phyloP scores from a whole-genome alignment of 768 basidiomycete species.

The Peribolospora kevripleyi region DNA sequence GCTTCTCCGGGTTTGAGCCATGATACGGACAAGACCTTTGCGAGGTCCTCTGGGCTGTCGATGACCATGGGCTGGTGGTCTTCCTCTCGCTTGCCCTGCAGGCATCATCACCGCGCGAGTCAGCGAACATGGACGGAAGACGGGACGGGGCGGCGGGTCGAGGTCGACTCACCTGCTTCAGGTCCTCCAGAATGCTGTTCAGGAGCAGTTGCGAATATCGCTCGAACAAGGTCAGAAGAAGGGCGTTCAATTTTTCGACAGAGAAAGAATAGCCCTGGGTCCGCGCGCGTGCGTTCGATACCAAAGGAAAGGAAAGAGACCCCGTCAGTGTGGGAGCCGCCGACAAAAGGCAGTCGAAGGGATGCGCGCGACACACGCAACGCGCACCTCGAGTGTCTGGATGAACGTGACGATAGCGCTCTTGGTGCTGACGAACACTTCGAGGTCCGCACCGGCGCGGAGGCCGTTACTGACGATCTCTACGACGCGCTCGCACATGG shows the following conservation, averaged over 20 bases:
- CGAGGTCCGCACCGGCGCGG: conserved; percentile 47
- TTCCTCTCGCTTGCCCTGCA: conserved; percentile 27
- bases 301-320: conserved; percentile 1
- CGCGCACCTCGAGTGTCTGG: conserved; percentile 64
- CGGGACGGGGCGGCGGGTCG: background rate
- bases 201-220: conserved; percentile 63
- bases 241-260: conserved; percentile 50
- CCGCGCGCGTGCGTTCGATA: background rate
- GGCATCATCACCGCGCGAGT: conserved; percentile 39
- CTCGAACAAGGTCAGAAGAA: conserved; percentile 73
- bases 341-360: background rate
- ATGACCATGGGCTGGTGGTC: conserved; percentile 72
- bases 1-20: conserved; percentile 30
- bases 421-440: conserved; percentile 57
- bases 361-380: background rate
- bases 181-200: conserved; percentile 49
- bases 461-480: conserved; percentile 49
- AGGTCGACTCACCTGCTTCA: conserved; percentile 42
- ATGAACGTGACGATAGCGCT: conserved; percentile 63
- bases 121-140: background rate
- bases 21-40: conserved; percentile 49
- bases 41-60: conserved; percentile 32
- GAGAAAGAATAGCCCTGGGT: conserved; percentile 62
- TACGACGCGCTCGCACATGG: conserved; percentile 47
- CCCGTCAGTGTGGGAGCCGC: background rate